Base-by-base conservation (phyloP, 176 grass and related monocot genomes). In the Zizania latifolia region DNA sequence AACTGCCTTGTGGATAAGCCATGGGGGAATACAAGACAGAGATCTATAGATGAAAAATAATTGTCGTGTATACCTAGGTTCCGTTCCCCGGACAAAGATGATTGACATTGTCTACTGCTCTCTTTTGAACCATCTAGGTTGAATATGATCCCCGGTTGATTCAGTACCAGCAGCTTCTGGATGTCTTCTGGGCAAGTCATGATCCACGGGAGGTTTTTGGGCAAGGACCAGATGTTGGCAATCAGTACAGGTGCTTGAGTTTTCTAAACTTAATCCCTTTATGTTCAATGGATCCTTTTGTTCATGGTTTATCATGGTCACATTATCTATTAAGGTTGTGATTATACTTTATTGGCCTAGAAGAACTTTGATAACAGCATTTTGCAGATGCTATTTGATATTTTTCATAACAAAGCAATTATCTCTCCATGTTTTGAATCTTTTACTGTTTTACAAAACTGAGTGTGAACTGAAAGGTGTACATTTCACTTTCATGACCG, bases 171-270 rank as follows among this genome's bases (percentile, higher is more conserved):
- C 80, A 94, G 40, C 86, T 98, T 71, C 75, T 98, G 68, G 89
- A 94, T 59, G 84, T 94, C 21, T 98, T 98, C 19, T 98, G 94
- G 94, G 74, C 81, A 69, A 94, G 84, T 68, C 94, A 98, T 26
- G 94, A 98, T 86, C 71, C 94, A 3, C 79, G 88, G 71, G 91
- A 98, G 78, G 91, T 92, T 38, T 94, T 99, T 46, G 95, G 95
- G 19, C 95, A 99, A 87, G 95, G 95, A 36, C 95, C 95, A 22
- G 95, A 99, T 84, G 95, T 99, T 56, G 95, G 95, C 24, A 90
- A 92, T 57, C 95, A 99, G 35, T 99, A 99, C 21, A 94, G 95
- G 95, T 94, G 56, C 72, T 62, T 71, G 32, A 37, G 4, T 35
- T 32, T 59, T 67, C 31, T 56, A 21, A 21, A 51, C n/a, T 4